Conservation (phyloP, 1,139 yeast genomes). For the Debaryomyces robertsiae region DNA sequence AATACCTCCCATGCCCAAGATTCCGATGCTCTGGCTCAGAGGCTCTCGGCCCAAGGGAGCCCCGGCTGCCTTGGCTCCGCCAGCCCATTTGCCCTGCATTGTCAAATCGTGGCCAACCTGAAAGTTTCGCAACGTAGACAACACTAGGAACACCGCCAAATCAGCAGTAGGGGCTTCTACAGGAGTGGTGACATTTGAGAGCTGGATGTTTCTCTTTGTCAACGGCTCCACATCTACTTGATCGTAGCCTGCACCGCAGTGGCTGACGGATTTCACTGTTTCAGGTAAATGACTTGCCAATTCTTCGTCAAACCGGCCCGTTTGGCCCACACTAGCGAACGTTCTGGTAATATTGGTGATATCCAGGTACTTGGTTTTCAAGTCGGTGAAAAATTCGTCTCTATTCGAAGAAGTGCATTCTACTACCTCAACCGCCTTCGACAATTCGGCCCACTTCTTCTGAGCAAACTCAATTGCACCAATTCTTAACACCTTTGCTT, state of each 20-base stretch:
- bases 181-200: conserved; percentile 70
- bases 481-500: conserved; percentile 61
- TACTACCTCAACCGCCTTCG: conserved; percentile 52
- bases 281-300: conserved; percentile 61
- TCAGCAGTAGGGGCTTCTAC: conserved; percentile 86
- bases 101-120: conserved; percentile 46
- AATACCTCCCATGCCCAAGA: conserved; percentile 78
- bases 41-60: conserved; percentile 50
- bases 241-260: conserved; percentile 95
- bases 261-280: conserved; percentile 65
- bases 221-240: conserved; percentile 64
- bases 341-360: conserved; percentile 56
- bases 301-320: conserved; percentile 79
- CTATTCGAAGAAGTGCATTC: conserved; percentile 47
- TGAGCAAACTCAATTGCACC: conserved; percentile 58
- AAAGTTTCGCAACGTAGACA: conserved; percentile 72
- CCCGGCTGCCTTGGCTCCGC: conserved; percentile 27
- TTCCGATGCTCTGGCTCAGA: conserved; percentile 61
- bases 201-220: conserved; percentile 55
- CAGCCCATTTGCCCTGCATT: conserved; percentile 61
- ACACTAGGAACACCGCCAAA: conserved; percentile 65
- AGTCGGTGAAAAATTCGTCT: conserved; percentile 52
- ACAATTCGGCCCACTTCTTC: conserved; percentile 56
- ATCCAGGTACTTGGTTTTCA: conserved; percentile 50
- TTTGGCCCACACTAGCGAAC: conserved; percentile 45